phyloP scores from a whole-genome alignment of 2,329 filamentous ascomycete species.

The Xylariales sp. region DNA sequence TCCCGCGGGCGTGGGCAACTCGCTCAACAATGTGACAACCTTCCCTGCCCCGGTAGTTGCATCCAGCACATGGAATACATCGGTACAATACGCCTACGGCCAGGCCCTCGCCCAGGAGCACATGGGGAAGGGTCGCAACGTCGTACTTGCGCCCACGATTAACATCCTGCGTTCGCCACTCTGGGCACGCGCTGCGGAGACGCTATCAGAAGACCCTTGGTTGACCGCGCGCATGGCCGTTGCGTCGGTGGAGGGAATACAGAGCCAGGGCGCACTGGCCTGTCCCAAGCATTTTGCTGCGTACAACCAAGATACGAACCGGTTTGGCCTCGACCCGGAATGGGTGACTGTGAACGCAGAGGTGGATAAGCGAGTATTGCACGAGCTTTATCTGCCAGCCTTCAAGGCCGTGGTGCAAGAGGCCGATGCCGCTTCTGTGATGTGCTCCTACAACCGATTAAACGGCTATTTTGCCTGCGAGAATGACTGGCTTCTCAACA shows the following conservation, averaged over 20 bases:
- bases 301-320: neutral
- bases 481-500: conserved; percentile 2
- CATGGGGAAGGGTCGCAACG: neutral
- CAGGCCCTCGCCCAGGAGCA: neutral
- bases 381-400: conserved; percentile 2
- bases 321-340: neutral
- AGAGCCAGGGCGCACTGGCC: conserved; percentile 2
- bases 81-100: neutral
- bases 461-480: conserved; percentile 2
- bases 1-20: conserved; percentile 1
- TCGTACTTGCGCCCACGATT: neutral
- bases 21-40: neutral
- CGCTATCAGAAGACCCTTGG: conserved; percentile 1
- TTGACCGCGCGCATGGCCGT: conserved; percentile 4
- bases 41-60: neutral
- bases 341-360: neutral
- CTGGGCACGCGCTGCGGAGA: conserved; percentile 1
- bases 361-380: conserved; percentile 1
- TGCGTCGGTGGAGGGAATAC: neutral
- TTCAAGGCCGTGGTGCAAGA: neutral
- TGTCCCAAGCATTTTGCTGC: conserved; percentile 2
- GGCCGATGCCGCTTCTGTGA: neutral
- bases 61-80: conserved; percentile 1
- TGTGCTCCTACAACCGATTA: conserved; percentile 1
- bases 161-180: conserved; percentile 3